Evolutionary conservation across 257 asterid species (phyloP), one percentile per base, ranked within the genome.

Genomic region (Primulina tabacum): DNA sequence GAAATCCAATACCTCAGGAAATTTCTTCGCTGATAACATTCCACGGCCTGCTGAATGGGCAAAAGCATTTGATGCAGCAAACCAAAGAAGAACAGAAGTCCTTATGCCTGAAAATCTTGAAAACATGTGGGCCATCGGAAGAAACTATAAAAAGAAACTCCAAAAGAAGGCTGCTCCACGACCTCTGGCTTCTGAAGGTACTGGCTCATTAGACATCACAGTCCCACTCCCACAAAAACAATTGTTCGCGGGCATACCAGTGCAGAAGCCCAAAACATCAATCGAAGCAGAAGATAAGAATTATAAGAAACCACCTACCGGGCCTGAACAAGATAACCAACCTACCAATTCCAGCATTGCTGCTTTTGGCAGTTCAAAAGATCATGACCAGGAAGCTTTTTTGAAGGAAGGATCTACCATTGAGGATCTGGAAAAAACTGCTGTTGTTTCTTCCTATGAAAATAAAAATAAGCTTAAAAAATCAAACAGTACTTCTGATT

Each of bases 61-160:
- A n/a, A 84, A 92, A 78, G 80, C 35, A 55, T 82, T 88, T 68
- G 95, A 92, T 60, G 98, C 98, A 69, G 96, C 95, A 53, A 83
- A 86, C 58, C 95, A 80, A 80, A 89, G 98, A 82, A 86, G 98
- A 83, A 80, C 90, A 69, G 98, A 92, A 81, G 96, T 92, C 78
- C 87, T 92, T 71, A 86, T 64, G 88, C 98, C 98, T 59, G 96
- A 92, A 82, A 92, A 92, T 82, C 96, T 92, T 71, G 98, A 92
- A 72, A 89, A 88, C 83, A 87, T 92, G 95, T 92, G 98, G 98
- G 70, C 95, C 30, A 89, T 83, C 28, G 98, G 98, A 74, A 84
- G 95, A 83, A 82, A 92, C 79, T 89, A 92, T 64, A 89, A 85
- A 76, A 88, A 83, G 81, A 84, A 80, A 65, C 78, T 86, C 67